Conservation (phyloP, 768 basidiomycete genomes). For the Mycena polygramma region DNA sequence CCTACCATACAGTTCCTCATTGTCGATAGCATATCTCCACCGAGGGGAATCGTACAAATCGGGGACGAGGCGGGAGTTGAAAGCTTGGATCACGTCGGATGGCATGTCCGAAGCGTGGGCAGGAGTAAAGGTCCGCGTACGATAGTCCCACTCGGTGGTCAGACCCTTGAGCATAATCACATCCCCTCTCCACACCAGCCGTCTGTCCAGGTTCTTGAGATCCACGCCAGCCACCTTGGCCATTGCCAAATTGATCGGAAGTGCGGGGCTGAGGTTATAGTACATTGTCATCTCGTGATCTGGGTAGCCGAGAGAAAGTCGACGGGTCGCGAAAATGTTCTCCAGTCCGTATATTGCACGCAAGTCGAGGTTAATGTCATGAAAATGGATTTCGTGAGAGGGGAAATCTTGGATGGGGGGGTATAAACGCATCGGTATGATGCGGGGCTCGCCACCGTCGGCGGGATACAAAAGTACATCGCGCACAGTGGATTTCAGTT, state of each 20-base stretch:
- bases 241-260: neutral
- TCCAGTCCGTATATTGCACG: neutral
- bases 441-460: constrained; percentile 4
- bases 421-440: neutral
- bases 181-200: neutral
- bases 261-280: neutral
- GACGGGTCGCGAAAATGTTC: neutral
- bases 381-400: too few relatives aligned
- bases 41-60: too few relatives aligned
- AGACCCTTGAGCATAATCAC: neutral
- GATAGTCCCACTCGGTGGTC: too few relatives aligned
- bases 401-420: neutral
- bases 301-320: neutral
- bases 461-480: constrained; percentile 1
- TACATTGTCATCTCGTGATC: neutral
- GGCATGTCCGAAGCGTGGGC: too few relatives aligned
- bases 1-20: too few relatives aligned
- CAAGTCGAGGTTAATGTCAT: neutral
- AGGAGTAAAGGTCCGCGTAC: too few relatives aligned
- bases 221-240: neutral
- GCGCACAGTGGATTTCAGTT: neutral
- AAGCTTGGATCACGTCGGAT: too few relatives aligned
- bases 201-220: neutral
- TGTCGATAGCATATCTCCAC: too few relatives aligned
- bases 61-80: too few relatives aligned